Conservation (phyloP, 495 filamentous ascomycete species). For the Podospora pseudopauciseta region DNA sequence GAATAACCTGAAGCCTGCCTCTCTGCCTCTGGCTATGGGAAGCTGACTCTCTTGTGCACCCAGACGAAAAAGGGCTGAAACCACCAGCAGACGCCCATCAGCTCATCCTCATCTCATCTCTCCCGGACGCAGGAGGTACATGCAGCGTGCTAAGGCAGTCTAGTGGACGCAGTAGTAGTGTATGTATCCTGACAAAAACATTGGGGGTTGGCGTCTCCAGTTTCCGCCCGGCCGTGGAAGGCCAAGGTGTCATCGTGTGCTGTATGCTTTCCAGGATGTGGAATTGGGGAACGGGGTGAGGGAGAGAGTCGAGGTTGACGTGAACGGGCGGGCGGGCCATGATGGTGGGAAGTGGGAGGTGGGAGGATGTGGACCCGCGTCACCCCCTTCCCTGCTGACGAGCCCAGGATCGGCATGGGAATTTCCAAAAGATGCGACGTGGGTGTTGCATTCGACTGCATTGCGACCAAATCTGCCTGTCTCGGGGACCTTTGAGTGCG, state of each 20-base stretch:
- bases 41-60: slow-evolving; percentile 12
- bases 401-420: slow-evolving; percentile 19
- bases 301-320: neutral
- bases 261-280: too few relatives aligned
- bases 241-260: neutral
- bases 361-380: neutral
- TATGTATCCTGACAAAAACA: too few relatives aligned
- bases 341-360: neutral
- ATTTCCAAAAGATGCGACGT: slow-evolving; percentile 19
- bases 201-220: neutral
- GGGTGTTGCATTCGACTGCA: slow-evolving; percentile 11
- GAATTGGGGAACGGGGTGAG: neutral
- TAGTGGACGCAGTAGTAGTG: neutral
- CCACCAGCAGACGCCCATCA: neutral
- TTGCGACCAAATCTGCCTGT: slow-evolving; percentile 11
- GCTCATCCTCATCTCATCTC: slow-evolving; percentile 3
- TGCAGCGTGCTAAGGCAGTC: neutral
- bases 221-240: neutral
- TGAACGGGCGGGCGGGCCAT: slow-evolving; percentile 5
- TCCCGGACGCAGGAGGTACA: neutral
- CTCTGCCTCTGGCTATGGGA: too few relatives aligned
- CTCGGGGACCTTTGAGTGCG: slow-evolving; percentile 1
- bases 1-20: neutral
- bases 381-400: neutral
- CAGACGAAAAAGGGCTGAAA: slow-evolving; percentile 9